phyloP scores from a whole-genome alignment of 129 eudicot genomes.

The Flaveria brownii region DNA sequence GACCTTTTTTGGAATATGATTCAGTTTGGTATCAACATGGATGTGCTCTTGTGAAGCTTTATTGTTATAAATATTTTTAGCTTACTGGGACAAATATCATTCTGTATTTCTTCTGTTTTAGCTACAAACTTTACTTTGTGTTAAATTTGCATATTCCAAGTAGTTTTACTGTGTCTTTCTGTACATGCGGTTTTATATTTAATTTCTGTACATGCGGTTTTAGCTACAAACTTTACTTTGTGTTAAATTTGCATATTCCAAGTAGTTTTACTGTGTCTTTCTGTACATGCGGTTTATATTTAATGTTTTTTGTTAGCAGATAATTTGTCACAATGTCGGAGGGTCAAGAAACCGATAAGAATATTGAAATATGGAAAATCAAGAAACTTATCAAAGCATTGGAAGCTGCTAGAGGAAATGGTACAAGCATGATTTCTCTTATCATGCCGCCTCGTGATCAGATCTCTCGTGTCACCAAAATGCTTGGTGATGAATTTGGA shows the following conservation, averaged over 20 bases:
- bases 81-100: not conserved
- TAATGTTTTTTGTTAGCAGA: constrained; percentile 23
- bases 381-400: constrained; percentile 43
- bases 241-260: too few species aligned
- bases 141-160: too few species aligned
- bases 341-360: constrained; percentile 47
- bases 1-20: not conserved
- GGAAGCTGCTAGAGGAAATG: constrained; percentile 47
- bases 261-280: not conserved
- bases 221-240: too few species aligned
- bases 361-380: constrained; percentile 46
- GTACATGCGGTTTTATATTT: not conserved
- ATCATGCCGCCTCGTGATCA: constrained; percentile 50
- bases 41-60: not conserved
- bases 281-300: not conserved
- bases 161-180: not conserved
- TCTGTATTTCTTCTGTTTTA: not conserved
- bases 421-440: constrained; percentile 46
- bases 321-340: constrained; percentile 37
- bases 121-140: too few species aligned
- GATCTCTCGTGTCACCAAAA: constrained; percentile 44
- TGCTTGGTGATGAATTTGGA: constrained; percentile 50
- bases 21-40: constrained; percentile 3
- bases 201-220: too few species aligned
- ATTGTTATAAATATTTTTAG: not conserved